Evolutionary conservation across 306 rosid species (phyloP).

Genomic region (Quercus cerris): DNA sequence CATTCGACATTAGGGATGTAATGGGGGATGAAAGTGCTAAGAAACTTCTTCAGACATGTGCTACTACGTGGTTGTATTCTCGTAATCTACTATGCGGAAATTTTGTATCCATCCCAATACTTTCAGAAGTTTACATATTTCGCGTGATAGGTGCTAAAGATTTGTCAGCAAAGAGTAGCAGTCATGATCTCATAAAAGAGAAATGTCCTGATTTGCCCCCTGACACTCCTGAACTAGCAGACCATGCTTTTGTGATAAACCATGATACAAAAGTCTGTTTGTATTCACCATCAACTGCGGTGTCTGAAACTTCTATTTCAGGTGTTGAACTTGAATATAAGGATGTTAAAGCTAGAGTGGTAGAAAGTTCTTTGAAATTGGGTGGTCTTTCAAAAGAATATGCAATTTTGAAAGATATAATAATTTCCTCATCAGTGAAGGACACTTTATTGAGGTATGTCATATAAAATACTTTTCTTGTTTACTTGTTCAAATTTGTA

Average conservation of each 20-base stretch:
- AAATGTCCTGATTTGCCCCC: constrained; percentile 13
- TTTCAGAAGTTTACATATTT: constrained; percentile 56
- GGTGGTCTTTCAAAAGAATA: constrained; percentile 87
- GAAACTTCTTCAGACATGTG: constrained; percentile 47
- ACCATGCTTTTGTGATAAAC: constrained; percentile 47
- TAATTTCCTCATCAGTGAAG: constrained; percentile 47
- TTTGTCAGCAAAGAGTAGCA: constrained; percentile 21
- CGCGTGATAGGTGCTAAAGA: constrained; percentile 54
- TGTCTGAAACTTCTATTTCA: constrained; percentile 35
- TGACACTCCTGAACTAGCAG: constrained; percentile 31
- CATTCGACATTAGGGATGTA: constrained; percentile 50
- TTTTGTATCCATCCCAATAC: constrained; percentile 54
- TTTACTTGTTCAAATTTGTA: constrained; percentile 2
- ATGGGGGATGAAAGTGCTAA: constrained; percentile 53
- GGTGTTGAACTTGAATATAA: constrained; percentile 25
- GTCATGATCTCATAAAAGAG: constrained; percentile 26
- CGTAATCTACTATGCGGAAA: constrained; percentile 68
- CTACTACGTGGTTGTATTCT: constrained; percentile 51
- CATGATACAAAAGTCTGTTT: constrained; percentile 54
- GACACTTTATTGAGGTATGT: constrained; percentile 66
- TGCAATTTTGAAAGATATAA: constrained; percentile 59
- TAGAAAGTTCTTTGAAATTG: constrained; percentile 36
- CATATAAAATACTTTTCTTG: constrained; percentile 5
- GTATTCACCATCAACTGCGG: constrained; percentile 44
- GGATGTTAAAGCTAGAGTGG: constrained; percentile 31